Percentiles rank a stretch among this genome's conserved stretches.
Evolutionary conservation across 371 early-diverging fungal genomes (phyloP).

Genomic region (Actinomortierella wolfii): DNA sequence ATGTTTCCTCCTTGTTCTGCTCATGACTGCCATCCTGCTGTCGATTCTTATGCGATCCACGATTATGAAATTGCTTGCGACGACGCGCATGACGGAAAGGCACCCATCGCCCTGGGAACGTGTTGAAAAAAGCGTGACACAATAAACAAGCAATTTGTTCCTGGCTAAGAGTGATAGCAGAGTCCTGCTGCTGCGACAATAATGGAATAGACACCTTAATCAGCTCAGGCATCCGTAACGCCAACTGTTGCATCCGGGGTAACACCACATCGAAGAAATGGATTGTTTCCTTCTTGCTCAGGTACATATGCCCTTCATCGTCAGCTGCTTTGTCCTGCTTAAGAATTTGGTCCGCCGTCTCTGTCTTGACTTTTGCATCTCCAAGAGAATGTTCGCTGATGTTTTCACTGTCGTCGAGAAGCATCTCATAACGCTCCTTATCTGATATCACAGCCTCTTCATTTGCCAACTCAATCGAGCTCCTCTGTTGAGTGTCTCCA

Average conservation of each 20-base stretch:
- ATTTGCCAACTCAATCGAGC: neutral
- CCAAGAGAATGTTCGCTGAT: neutral
- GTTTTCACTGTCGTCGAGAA: conserved; percentile 2
- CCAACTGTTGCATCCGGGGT: conserved; percentile 37
- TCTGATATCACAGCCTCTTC: conserved; percentile 13
- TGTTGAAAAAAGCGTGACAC: conserved; percentile 60
- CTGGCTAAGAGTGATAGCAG: conserved; percentile 39
- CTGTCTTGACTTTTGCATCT: conserved; percentile 2
- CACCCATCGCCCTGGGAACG: conserved; percentile 46
- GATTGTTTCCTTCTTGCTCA: conserved; percentile 23
- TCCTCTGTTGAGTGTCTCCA: conserved; percentile 4
- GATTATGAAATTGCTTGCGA: conserved; percentile 6
- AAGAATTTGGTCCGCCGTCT: neutral
- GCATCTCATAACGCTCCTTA: conserved; percentile 4
- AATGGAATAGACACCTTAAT: conserved; percentile 33
- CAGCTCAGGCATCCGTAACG: conserved; percentile 32
- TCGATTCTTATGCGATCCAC: too few relatives aligned
- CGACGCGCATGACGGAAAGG: conserved; percentile 15
- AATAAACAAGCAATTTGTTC: conserved; percentile 53
- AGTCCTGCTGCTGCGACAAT: conserved; percentile 33
- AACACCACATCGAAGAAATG: conserved; percentile 37
- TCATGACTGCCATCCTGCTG: too few relatives aligned
- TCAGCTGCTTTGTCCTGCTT: neutral
- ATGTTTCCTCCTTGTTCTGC: too few relatives aligned
- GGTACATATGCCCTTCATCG: conserved; percentile 23